These are phyloP conservation scores for Mycosphaerella arachidis DNA, from an alignment of 2,329 filamentous ascomycete genomes.

Conservation along the genomic window DNA sequence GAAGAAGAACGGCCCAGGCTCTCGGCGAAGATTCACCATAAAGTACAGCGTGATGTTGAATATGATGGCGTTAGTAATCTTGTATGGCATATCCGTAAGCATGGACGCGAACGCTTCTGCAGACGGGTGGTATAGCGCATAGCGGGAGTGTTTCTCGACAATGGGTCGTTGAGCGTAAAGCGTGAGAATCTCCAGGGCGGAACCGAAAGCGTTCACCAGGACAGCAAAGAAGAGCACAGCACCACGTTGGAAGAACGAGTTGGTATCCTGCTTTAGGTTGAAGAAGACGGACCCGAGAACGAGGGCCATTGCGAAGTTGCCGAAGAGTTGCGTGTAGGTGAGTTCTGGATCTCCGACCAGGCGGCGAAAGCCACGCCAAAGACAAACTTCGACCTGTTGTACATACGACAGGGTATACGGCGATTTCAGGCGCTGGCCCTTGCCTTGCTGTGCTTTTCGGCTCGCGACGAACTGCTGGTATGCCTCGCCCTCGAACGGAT, in stretches of 20 bases:
- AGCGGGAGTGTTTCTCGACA: constrained; percentile 82
- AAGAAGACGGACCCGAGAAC: constrained; percentile 79
- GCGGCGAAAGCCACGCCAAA: constrained; percentile 75
- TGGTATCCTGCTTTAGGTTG: constrained; percentile 61
- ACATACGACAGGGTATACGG: constrained; percentile 75
- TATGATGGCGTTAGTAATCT: constrained; percentile 65
- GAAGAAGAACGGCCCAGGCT: constrained; percentile 76
- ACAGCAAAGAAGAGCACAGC: constrained; percentile 83
- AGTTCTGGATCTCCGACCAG: constrained; percentile 72
- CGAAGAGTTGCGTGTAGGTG: constrained; percentile 63
- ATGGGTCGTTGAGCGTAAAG: constrained; percentile 86
- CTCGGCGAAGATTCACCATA: constrained; percentile 73
- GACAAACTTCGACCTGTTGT: constrained; percentile 73
- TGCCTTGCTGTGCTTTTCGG: constrained; percentile 45
- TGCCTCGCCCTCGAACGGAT: constrained; percentile 43
- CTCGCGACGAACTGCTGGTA: constrained; percentile 45
- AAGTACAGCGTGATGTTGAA: constrained; percentile 86
- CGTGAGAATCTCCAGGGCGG: constrained; percentile 76
- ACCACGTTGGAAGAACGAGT: constrained; percentile 73
- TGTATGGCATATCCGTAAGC: constrained; percentile 81
- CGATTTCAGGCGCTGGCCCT: constrained; percentile 57
- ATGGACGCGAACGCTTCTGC: constrained; percentile 85
- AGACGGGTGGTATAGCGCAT: constrained; percentile 84
- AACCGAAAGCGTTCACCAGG: constrained; percentile 78
- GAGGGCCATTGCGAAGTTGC: constrained; percentile 70